Evolutionary conservation across 108 stramenopile species (phyloP).

Genomic region (Aurantiochytrium sp.): DNA sequence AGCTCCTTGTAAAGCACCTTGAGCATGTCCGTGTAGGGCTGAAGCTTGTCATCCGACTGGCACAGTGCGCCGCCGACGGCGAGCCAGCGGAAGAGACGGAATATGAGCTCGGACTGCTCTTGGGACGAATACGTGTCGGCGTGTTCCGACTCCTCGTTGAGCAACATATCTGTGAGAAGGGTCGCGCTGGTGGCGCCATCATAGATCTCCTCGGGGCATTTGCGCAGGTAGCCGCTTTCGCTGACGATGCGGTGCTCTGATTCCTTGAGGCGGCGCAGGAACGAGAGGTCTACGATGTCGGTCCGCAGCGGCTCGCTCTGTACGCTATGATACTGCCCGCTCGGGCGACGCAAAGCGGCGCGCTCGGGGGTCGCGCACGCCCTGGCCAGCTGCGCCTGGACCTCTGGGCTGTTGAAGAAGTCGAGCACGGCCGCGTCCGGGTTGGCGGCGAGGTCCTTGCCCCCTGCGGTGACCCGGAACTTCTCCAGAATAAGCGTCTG

Average conservation of each 20-base stretch:
- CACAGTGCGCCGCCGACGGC: conserved; percentile 30
- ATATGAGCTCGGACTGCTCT: conserved; percentile 28
- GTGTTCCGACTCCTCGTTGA: conserved; percentile 32
- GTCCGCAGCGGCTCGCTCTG: not conserved
- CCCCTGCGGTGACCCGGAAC: not conserved
- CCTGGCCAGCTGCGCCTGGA: not conserved
- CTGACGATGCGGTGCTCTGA: not conserved
- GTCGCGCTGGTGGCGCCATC: not conserved
- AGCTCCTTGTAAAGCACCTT: not conserved
- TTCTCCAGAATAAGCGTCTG: not conserved
- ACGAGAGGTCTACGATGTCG: not conserved
- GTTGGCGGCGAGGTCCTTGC: not conserved
- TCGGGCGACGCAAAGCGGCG: not conserved
- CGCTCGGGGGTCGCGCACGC: not conserved
- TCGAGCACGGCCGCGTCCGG: not conserved
- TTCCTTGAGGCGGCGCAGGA: not conserved
- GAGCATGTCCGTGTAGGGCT: not conserved
- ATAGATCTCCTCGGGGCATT: not conserved
- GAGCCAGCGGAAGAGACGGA: conserved; percentile 13
- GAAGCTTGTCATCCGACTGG: conserved; percentile 25
- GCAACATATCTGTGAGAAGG: conserved; percentile 30
- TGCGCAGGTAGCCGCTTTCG: not conserved
- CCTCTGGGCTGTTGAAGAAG: not conserved
- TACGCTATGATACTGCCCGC: not conserved
- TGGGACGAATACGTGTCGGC: not conserved